These are phyloP conservation scores for Camellia japonica DNA, from an alignment of 148 eudicot genomes.

Conservation along the genomic window DNA sequence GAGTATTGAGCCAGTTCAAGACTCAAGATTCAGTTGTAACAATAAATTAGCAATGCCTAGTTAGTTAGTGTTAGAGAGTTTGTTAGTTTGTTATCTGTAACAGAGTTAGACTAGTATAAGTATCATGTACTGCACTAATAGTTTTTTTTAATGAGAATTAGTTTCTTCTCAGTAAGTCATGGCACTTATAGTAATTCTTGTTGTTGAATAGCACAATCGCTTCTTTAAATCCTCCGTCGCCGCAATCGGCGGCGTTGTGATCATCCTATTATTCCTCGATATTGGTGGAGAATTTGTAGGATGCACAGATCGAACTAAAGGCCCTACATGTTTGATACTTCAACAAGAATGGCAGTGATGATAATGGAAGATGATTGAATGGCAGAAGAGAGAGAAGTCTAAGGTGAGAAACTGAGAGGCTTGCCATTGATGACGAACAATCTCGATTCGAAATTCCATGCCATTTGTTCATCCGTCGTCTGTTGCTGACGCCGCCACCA, in stretches of 20 bases:
- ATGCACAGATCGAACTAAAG: not conserved
- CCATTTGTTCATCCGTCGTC: not conserved
- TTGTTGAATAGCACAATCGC: not conserved
- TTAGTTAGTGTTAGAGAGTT: too few species aligned
- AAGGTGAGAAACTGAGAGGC: not conserved
- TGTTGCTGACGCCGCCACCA: not conserved
- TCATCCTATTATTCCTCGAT: too few species aligned
- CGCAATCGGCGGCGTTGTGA: not conserved
- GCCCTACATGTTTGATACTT: not conserved
- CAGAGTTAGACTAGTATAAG: not conserved
- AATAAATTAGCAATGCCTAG: not conserved
- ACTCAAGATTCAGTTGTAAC: too few species aligned
- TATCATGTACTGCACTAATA: not conserved
- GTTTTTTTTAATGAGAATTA: too few species aligned
- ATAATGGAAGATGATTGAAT: not conserved
- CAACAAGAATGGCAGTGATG: not conserved
- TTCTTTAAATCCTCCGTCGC: too few species aligned
- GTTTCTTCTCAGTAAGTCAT: not conserved
- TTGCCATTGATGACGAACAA: not conserved
- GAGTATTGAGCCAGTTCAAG: too few species aligned
- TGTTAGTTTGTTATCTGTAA: not conserved
- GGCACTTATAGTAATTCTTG: not conserved
- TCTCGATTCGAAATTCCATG: not conserved
- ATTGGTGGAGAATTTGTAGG: not conserved
- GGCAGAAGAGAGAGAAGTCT: not conserved